Evolutionary conservation across 148 eudicot genomes (phyloP), one percentile per base, ranked within the genome.

Genomic region (Vaccinium vitisidaea): DNA sequence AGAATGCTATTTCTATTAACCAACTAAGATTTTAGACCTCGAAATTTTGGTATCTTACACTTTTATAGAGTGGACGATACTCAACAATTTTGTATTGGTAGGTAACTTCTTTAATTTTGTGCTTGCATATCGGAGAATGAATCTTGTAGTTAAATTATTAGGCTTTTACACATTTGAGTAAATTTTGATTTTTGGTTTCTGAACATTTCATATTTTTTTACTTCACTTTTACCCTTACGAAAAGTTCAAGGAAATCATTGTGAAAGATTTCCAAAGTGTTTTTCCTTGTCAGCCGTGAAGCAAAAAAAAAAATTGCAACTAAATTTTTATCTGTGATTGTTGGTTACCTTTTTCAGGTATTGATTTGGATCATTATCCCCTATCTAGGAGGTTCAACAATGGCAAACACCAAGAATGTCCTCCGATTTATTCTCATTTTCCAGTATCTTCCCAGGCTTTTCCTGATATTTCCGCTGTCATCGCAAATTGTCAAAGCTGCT

Each of bases 351-450:
- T n/a, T 77, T 18, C 86, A 94, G 98, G 85, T 92, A 58, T 79
- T 93, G 84, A 93, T 94, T n/a, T 94, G 95, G 98, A 87, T 88
- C 27, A 80, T 91, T 16, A 92, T 94, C 53, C 98, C 95, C 11
- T 89, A 54, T 70, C 52, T 94, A 71, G 54, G 88, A 27, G 98
- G 94, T 16, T 94, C 98, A 5, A 90, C 91, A 61, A 89, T 86
- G 94, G 85, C 84, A 83, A 91, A 90, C 88, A 92, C 95, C 8
- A 94, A 92, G 75, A 91, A 94, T 82, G 91, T 89, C 67, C 88
- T 94, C 11, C 80, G 95, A 14, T 89, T 92, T 73, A 83, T 89
- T 27, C 85, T 94, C 67, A 90, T 92, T 58, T 89, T 85, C 74
- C 95, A 92, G 83, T 92, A 92, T 82, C 30, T 92, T 18, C 93